Evolutionary conservation across 148 eudicot genomes (phyloP).

Genomic region (Rhododendron molle): DNA sequence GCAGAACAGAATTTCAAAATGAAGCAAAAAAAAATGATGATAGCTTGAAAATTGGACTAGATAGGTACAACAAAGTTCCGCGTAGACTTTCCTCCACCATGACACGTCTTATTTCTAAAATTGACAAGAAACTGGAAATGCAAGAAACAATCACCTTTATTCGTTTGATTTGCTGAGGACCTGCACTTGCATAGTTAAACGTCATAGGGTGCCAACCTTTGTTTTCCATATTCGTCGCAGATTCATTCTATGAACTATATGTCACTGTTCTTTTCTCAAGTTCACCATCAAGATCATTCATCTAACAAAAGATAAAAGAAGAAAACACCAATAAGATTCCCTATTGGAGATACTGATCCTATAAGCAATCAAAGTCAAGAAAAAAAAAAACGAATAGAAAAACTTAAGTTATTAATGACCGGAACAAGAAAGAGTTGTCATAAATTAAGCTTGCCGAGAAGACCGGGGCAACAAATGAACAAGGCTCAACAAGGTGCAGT

Average conservation of each 20-base stretch:
- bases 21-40: not conserved
- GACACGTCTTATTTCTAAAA: not conserved
- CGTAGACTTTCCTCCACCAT: too few species aligned
- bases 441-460: not conserved
- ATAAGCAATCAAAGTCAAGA: not conserved
- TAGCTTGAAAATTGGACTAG: not conserved
- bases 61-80: not conserved
- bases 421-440: not conserved
- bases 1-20: not conserved
- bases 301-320: constrained; percentile 33
- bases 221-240: constrained; percentile 51
- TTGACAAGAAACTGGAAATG: not conserved
- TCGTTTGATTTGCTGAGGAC: constrained; percentile 47
- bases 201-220: constrained; percentile 93
- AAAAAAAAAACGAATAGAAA: not conserved
- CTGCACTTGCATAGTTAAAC: constrained; percentile 61
- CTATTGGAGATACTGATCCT: not conserved
- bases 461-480: not conserved
- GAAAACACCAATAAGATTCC: not conserved
- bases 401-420: not conserved
- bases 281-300: constrained; percentile 65
- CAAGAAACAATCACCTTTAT: constrained; percentile 51
- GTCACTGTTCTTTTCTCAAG: constrained; percentile 87
- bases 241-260: constrained; percentile 71
- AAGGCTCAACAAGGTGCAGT: not conserved